Evolutionary conservation across 148 eudicot genomes (phyloP), one percentile per base, ranked within the genome.

Genomic region (Diospyros lotus): DNA sequence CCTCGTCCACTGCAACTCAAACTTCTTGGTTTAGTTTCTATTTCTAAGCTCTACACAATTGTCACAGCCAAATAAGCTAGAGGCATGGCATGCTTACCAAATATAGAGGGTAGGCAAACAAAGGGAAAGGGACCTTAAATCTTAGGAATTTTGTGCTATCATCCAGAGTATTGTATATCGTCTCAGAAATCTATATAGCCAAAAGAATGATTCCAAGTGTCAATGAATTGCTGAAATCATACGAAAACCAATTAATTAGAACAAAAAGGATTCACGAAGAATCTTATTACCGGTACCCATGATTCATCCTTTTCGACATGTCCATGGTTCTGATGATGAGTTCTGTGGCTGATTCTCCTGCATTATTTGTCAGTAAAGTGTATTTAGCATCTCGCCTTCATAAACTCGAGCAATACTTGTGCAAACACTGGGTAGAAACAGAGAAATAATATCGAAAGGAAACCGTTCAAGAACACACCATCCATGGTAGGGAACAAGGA

Each of bases 31-130:
- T 41, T 42, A 56, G 9, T 40, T 54, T 50, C 42, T 41, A 70
- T 6, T 66, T 65, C 69, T 56, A 9, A 41, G 61, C 15, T 44
- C n/a, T 4, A 55, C 17, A 5, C 14, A 66, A 3, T 40, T 71
- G 38, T 15, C 11, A 1, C 40, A 14, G 17, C 40, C 52, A 56
- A 48, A 68, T 54, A 55, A 7, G 46, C 41, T 9, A 13, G 44
- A 62, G 4, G 68, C 64, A 61, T 53, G 4, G 68, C 64, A 61
- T 53, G 28, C 67, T 73, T 71, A 86, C 86, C 86, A 86, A 55
- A 66, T 86, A 86, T 6, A 86, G 3, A 13, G 89, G 89, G 74
- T 79, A 83, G 61, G 85, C 84, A 53, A 86, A 80, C 81, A 86
- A 50, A 39, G 86, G 86, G 56, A 83, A 83, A 17, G 89, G 89